These are phyloP conservation scores for Gossypium gossypioides DNA, from an alignment of 441 rosid genomes.

Conservation along the genomic window DNA sequence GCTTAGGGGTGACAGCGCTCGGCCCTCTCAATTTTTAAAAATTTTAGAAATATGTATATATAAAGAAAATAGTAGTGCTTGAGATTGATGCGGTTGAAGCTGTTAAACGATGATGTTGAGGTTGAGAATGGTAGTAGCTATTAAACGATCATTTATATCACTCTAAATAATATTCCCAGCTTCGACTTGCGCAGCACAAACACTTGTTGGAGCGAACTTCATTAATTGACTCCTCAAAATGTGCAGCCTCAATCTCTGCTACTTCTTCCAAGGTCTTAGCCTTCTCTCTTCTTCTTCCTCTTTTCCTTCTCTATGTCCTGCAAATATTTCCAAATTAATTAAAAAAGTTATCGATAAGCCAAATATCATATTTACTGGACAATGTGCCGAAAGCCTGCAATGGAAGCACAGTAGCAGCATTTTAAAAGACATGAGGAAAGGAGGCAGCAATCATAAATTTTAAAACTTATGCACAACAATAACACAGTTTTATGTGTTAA, in stretches of 20 bases:
- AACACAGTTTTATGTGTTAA: neutral
- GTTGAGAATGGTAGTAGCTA: too few species aligned
- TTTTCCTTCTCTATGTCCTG: constrained; percentile 8
- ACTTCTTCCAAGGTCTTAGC: constrained; percentile 10
- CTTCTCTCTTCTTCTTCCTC: neutral
- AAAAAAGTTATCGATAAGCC: neutral
- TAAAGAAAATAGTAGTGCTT: too few species aligned
- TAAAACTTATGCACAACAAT: neutral
- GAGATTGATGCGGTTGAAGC: too few species aligned
- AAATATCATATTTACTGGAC: neutral
- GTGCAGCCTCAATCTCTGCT: constrained; percentile 16
- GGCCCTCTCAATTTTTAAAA: too few species aligned
- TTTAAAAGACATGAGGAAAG: neutral
- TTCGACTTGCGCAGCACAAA: constrained; percentile 34
- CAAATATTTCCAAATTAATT: constrained; percentile 2
- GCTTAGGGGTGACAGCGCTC: too few species aligned
- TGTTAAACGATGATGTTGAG: too few species aligned
- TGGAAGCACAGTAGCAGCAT: neutral
- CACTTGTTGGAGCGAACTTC: constrained; percentile 66
- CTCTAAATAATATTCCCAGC: too few species aligned
- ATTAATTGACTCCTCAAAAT: constrained; percentile 62
- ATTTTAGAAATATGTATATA: too few species aligned
- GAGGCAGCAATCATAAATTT: neutral
- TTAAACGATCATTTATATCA: too few species aligned
- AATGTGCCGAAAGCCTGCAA: neutral